Evolutionary conservation across 2,329 filamentous ascomycete genomes (phyloP).

Genomic region (Calonectria pseudoreteaudii): DNA sequence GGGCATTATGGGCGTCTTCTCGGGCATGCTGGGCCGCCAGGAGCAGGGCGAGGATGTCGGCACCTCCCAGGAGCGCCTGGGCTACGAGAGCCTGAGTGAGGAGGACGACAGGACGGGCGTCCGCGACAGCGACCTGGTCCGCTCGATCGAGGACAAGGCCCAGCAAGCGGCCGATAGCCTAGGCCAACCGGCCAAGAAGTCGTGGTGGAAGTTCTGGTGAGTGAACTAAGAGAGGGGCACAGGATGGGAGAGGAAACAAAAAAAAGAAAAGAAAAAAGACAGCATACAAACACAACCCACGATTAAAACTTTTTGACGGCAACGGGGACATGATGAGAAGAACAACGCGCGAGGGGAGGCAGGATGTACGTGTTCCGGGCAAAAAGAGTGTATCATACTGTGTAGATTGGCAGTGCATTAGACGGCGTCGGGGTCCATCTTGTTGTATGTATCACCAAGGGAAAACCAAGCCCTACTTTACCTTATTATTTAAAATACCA

Average conservation of each 20-base stretch:
- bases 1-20: constrained; percentile 51
- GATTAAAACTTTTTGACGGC: constrained; percentile 3
- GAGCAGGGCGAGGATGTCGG: constrained; percentile 37
- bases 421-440: constrained; percentile 54
- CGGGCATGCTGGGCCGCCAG: constrained; percentile 44
- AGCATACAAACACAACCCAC: background rate
- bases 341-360: constrained; percentile 21
- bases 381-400: constrained; percentile 54
- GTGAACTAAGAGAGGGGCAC: constrained; percentile 22
- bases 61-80: constrained; percentile 27
- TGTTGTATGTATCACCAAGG: constrained; percentile 48
- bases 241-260: constrained; percentile 18
- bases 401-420: constrained; percentile 60
- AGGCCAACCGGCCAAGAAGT: constrained; percentile 62
- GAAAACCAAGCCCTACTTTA: constrained; percentile 46
- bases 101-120: constrained; percentile 37
- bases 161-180: constrained; percentile 62
- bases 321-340: background rate
- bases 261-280: background rate
- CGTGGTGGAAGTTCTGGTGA: constrained; percentile 62
- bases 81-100: constrained; percentile 36
- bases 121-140: constrained; percentile 33
- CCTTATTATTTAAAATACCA: constrained; percentile 42
- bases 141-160: constrained; percentile 52
- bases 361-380: constrained; percentile 32